phyloP scores from a whole-genome alignment of 768 basidiomycete genomes.

The Gautieria morchelliformis region DNA sequence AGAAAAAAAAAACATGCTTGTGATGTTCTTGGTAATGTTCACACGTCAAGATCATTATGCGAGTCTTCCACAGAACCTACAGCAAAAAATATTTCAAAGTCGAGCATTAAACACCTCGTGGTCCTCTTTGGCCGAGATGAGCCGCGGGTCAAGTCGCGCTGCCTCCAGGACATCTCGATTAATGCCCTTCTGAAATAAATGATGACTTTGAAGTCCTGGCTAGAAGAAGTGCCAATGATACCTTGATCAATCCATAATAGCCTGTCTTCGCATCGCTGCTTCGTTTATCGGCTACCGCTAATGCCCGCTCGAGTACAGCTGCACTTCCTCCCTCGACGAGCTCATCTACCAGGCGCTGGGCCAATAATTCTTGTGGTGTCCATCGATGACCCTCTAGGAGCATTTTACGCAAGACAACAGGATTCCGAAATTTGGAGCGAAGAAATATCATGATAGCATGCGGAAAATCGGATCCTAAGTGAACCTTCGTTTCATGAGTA shows the following conservation, averaged over 20 bases:
- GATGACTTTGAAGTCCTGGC: too few relatives aligned
- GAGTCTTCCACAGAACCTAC: too few relatives aligned
- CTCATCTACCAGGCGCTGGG: conserved; percentile 25
- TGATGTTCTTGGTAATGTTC: too few relatives aligned
- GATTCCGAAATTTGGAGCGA: conserved; percentile 19
- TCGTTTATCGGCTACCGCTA: conserved; percentile 46
- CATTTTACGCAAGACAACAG: conserved; percentile 23
- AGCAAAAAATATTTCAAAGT: too few relatives aligned
- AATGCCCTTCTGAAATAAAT: background rate
- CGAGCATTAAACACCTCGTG: background rate
- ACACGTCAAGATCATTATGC: too few relatives aligned
- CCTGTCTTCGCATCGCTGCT: conserved; percentile 43
- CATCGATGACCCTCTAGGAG: conserved; percentile 26
- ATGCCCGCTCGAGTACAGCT: conserved; percentile 57
- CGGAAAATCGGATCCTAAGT: conserved; percentile 31
- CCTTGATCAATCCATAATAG: conserved; percentile 71
- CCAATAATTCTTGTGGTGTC: conserved; percentile 25
- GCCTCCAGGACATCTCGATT: background rate
- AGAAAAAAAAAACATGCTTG: too few relatives aligned
- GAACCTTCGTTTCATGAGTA: conserved; percentile 12
- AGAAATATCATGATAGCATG: conserved; percentile 24
- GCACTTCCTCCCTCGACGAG: conserved; percentile 30
- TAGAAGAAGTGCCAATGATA: conserved; percentile 13
- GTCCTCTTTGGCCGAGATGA: background rate
- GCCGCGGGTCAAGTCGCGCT: background rate